Base-by-base conservation (phyloP, 1,284 basidiomycete genomes). In the Gomphus bonarii region DNA sequence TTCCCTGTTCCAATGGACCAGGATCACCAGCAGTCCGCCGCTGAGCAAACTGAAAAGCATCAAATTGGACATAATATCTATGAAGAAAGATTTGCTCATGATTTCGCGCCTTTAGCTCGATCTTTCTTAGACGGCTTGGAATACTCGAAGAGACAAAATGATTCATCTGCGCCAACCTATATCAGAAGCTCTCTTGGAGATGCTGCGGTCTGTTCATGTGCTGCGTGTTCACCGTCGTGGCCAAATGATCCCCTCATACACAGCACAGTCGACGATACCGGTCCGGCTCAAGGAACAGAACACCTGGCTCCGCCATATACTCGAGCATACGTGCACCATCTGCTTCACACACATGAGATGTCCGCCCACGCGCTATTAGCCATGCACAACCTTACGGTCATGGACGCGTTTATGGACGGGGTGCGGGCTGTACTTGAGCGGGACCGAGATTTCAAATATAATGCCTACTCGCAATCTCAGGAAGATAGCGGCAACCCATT, bases 321-420 rank as follows among this genome's bases (percentile, higher is more conserved):
- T 3, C 79, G 84, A n/a, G 84, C 85, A 2, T 91, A 91, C 63
- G 55, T 89, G 33, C 88, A 92, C 65, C 90, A 92, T 64, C 78
- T 92, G 11, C 71, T 91, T 44, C 83, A 86, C 55, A 90, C 89
- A 8, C 89, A 92, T 69, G 89, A 92, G 67, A 91, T 92, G 89
- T 81, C 83, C 0, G 83, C 87, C 1, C 85, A 91, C 63, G 66
- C 86, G 3, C 67, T 91, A 35, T 76, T 92, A 11, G 76, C 75
- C 10, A 74, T 82, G 69, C 90, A 92, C 67, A 92, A 91, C 62
- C 71, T 89, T 30, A 68, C 77, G 0, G 75, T 90, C 1, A 69
- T 88, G 30, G 78, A 82, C 48, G 66, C 70, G 0, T 88, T 92
- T 67, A 79, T 89, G 56, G 69, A 68, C 0, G 78, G 78, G 0